Conservation (phyloP, 1,139 yeast genomes). For the Blastobotrys aristatus region DNA sequence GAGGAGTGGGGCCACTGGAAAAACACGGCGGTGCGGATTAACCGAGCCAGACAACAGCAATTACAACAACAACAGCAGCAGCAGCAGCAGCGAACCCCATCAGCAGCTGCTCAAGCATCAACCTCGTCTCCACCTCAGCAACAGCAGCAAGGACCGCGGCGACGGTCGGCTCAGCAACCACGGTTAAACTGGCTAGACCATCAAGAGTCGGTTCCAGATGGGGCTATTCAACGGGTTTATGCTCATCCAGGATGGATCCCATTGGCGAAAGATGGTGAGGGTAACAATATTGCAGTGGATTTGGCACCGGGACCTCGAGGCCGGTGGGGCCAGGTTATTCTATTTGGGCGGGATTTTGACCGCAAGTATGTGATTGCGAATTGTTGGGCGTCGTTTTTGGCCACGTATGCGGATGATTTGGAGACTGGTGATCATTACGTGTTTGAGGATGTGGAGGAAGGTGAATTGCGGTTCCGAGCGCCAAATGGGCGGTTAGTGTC, state of each 20-base stretch:
- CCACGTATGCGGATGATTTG: constrained; percentile 76
- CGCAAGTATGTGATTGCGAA: constrained; percentile 72
- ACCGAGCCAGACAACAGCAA: constrained; percentile 23
- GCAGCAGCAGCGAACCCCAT: constrained; percentile 13
- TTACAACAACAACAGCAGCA: constrained; percentile 14
- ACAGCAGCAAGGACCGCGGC: constrained; percentile 8
- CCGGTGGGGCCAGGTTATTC: constrained; percentile 73
- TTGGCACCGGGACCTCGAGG: constrained; percentile 78
- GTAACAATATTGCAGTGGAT: constrained; percentile 87
- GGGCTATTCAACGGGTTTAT: constrained; percentile 61
- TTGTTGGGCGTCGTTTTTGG: constrained; percentile 79
- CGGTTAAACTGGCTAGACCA: constrained; percentile 30
- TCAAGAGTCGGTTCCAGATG: constrained; percentile 74
- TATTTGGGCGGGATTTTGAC: constrained; percentile 88
- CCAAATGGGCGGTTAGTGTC: constrained; percentile 42
- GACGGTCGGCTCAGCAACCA: constrained; percentile 11
- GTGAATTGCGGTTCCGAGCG: constrained; percentile 60
- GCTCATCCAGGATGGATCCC: constrained; percentile 94
- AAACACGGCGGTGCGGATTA: constrained; percentile 47
- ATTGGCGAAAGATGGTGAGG: constrained; percentile 76
- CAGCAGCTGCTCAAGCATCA: constrained; percentile 1
- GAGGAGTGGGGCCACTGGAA: constrained; percentile 74
- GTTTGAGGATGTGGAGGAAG: constrained; percentile 57
- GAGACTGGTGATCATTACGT: constrained; percentile 72
- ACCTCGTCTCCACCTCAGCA: constrained; percentile 14